Evolutionary conservation across 441 rosid species (phyloP).

Genomic region (Lepidium campestre): DNA sequence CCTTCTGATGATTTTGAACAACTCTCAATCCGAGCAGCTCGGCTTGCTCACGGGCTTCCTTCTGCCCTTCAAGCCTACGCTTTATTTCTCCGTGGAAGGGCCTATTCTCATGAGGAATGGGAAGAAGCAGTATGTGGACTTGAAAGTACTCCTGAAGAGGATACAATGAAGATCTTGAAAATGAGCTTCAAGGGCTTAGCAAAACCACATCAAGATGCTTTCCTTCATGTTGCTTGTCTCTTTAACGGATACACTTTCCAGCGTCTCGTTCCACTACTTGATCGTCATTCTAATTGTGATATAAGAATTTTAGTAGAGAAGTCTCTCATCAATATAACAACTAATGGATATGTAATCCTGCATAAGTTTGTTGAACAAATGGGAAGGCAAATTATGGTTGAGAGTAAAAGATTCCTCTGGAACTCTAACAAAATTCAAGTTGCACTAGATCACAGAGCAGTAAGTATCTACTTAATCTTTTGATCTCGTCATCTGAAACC

Average conservation of each 20-base stretch:
- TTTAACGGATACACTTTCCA: constrained; percentile 12
- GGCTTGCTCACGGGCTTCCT: constrained; percentile 30
- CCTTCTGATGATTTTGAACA: background rate
- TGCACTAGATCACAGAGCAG: background rate
- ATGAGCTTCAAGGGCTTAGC: background rate
- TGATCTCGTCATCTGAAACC: background rate
- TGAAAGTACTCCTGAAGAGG: background rate
- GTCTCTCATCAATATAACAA: constrained; percentile 18
- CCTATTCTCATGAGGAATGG: background rate
- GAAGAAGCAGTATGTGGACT: constrained; percentile 9
- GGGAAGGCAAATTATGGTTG: constrained; percentile 10
- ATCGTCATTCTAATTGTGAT: background rate
- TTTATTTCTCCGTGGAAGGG: constrained; percentile 3
- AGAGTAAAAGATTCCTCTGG: background rate
- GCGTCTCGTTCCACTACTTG: background rate
- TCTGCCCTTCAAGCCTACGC: constrained; percentile 24
- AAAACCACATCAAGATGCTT: background rate
- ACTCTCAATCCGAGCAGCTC: background rate
- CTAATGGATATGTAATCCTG: background rate
- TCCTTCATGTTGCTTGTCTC: constrained; percentile 5
- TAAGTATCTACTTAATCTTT: background rate
- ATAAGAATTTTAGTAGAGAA: constrained; percentile 17
- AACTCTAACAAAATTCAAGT: background rate
- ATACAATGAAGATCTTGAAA: background rate
- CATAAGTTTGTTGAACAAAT: constrained; percentile 36